Evolutionary conservation across 164 flowering plant genomes (phyloP), one percentile per base, ranked within the genome.

Genomic region (Stephania yunnanensis): DNA sequence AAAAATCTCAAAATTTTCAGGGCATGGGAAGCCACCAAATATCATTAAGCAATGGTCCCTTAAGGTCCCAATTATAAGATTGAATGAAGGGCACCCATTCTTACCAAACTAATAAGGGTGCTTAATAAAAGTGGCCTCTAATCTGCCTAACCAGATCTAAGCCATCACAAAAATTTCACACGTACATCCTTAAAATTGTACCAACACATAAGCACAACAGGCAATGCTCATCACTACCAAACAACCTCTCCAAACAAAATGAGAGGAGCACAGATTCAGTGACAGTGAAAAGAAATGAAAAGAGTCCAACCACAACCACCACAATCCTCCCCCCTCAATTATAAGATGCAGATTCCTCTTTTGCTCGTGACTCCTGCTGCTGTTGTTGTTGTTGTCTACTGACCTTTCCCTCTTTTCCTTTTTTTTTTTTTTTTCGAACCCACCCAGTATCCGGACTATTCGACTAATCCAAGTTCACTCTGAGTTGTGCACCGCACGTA

Each of bases 261-360:
- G 10, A 31, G 25, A 46, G 42, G 42, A 70, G 5, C 9, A n/a
- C 29, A 70, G 72, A 70, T n/a, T 72, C 22, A 58, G 7, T 19
- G 50, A 58, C 68, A 42, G 17, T 55, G 45, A 44, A 7, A 72
- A 31, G 46, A 29, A 42, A 72, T 72, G 67, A 72, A 15, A 72
- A 19, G 4, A 0, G 46, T 71, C 55, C 48, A 12, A 58, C 46
- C 50, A 36, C 68, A 55, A 52, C 74, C 25, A 50, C 73, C 58
- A 42, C 72, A 72, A 63, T 20, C 66, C 66, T 19, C 66, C 11
- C 66, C 11, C 29, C 48, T 58, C 74, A 58, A 72, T 72, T 72
- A 72, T 72, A 72, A 44, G 29, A 70, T 9, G 36, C 68, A 30
- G 46, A 30, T 72, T 72, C 68, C 22, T 19, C 68, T 17, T 45